Base-by-base conservation (phyloP, 2,329 filamentous ascomycete genomes). In the Aspergillus brasiliensis region DNA sequence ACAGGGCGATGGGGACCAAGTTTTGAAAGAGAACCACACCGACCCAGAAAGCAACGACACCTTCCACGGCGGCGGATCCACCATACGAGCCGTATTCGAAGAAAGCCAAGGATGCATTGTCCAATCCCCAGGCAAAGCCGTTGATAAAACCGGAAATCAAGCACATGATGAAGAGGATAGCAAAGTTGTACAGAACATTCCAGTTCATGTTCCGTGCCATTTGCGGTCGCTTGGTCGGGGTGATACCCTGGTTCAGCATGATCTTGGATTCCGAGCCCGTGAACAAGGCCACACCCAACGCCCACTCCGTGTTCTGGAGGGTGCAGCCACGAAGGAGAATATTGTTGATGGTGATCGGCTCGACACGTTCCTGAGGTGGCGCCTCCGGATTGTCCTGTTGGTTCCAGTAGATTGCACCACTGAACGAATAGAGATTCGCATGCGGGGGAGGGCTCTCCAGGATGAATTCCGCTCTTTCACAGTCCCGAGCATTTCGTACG, bases 131-230 rank as follows among this genome's bases (percentile, higher is more conserved):
- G n/a, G 52, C 52, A 31, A 55, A 55, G 11, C 52, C 52, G 38
- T 55, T 55, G 25, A 55, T 55, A 8, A 55, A 55, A 13, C 52
- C 52, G 8, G 52, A 55, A 15, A 55, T 55, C 23, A 55, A n/a
- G 15, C 52, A 55, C 52, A 55, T 55, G 52, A 55, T 55, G 38
- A 55, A 55, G 21, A 55, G 52, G 38, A 55, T 55, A 8, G 38
- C 38, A 10, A 55, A 55, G 17, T 55, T 55, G 52, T 55, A 55
- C 21, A 55, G 17, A 23, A 55, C 52, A 25, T 55, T 55, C 52
- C 38, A 42, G 25, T 55, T 55, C 52, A 55, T 55, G 17, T 55
- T 55, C 27, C 52, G 52, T n/a, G 52, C 52, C 52, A 55, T 55
- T 21, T 55, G 52, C 2, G 52, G 52, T 17, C 52, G 52, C 34